Base-by-base conservation (phyloP, 352 stramenopile genomes). In the Globisporangium spiculum region DNA sequence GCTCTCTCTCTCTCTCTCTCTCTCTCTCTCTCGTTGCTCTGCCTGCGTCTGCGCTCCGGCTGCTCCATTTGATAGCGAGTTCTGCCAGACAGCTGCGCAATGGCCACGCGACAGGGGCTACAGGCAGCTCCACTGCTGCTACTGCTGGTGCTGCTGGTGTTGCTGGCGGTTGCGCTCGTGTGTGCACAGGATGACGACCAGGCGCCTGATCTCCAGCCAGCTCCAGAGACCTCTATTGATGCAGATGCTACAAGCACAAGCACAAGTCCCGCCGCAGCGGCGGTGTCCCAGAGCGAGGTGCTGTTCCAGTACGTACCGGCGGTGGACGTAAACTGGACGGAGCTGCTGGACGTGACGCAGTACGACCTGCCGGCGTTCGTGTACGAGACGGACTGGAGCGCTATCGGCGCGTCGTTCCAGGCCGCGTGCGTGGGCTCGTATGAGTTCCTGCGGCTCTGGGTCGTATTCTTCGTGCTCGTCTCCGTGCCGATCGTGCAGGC, bases 381-480 rank as follows among this genome's bases (percentile, higher is more conserved):
- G 14, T 75, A 81, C 36, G 74, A 79, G 38, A 86, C 84, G 12
- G 74, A 92, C 58, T 95, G 85, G 85, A 36, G 60, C 18, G 85
- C 68, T n/a, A 89, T 95, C 61, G 83, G 79, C 14, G 61, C 76
- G 2, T 78, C 84, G 1, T 64, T 94, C 18, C 73, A 90, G 64
- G 82, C 72, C 12, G 84, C 81, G 8, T 59, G 84, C 5, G 54
- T 90, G 7, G 82, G 68, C 50, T 83, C 86, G 26, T 89, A 89
- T 65, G 76, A 89, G 46, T 90, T 80, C 54, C 41, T 92, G 18
- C 73, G 76, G 22, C 72, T 88, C 4, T 96, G 88, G 88, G 4
- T 69, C 18, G 70, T 75, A 24, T 89, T 96, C 34, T 44, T 90
- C 16, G 60, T 76, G 55, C 66, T 93, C 2, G 38, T 84, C 4